These are phyloP conservation scores for Yueomyces sp. DNA, from an alignment of 1,139 yeast genomes.

Conservation along the genomic window DNA sequence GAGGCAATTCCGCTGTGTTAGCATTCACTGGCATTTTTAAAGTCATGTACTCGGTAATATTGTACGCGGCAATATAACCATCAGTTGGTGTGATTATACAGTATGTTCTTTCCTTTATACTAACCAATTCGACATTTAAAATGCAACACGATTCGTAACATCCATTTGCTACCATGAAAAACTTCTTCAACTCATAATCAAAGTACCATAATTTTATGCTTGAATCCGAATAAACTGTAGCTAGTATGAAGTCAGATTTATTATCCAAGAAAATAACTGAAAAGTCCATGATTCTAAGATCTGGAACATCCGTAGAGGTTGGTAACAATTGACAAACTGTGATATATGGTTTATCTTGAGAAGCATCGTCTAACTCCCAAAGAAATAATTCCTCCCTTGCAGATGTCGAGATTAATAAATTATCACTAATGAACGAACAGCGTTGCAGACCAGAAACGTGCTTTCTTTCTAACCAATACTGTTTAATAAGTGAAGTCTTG, in stretches of 20 bases:
- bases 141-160: constrained; percentile 66
- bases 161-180: constrained; percentile 35
- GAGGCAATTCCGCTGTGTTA: constrained; percentile 6
- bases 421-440: constrained; percentile 45
- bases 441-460: constrained; percentile 86
- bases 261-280: constrained; percentile 30
- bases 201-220: constrained; percentile 54
- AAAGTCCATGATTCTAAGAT: constrained; percentile 82
- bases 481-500: constrained; percentile 30
- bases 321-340: constrained; percentile 34
- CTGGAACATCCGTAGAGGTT: constrained; percentile 48
- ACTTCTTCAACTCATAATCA: constrained; percentile 26
- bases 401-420: constrained; percentile 54
- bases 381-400: constrained; percentile 82
- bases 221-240: constrained; percentile 79
- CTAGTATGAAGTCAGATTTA: constrained; percentile 32
- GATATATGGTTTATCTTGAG: constrained; percentile 31
- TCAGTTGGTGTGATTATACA: constrained; percentile 66
- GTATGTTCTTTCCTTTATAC: constrained; percentile 21
- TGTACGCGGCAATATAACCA: constrained; percentile 61
- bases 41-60: constrained; percentile 26
- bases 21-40: constrained; percentile 1
- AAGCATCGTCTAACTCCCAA: constrained; percentile 46
- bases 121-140: constrained; percentile 42
- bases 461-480: constrained; percentile 53